Conservation (phyloP, 2,329 filamentous ascomycete species). For the Diaporthe citri region DNA sequence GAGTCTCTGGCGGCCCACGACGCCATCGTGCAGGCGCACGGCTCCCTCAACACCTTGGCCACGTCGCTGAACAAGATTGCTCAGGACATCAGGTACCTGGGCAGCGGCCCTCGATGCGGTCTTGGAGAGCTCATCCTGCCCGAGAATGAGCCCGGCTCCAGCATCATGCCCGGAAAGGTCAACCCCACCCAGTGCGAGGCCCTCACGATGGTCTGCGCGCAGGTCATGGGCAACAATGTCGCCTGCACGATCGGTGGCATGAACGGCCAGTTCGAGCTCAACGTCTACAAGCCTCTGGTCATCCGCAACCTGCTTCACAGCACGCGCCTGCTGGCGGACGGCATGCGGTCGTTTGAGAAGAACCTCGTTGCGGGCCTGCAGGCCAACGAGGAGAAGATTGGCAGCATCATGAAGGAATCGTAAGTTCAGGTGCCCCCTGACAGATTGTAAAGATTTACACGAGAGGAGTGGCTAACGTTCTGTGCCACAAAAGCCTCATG, state of each 20-base stretch:
- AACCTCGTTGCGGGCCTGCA: constrained; percentile 89
- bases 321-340: constrained; percentile 86
- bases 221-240: constrained; percentile 98
- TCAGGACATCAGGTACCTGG: constrained; percentile 97
- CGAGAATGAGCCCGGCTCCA: constrained; percentile 97
- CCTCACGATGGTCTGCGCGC: constrained; percentile 96
- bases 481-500: constrained; percentile 80
- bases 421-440: constrained; percentile 59
- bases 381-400: constrained; percentile 94
- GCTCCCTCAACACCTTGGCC: constrained; percentile 92
- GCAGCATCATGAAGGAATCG: constrained; percentile 93
- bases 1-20: constrained; percentile 97
- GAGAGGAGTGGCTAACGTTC: constrained; percentile 39
- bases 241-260: constrained; percentile 94
- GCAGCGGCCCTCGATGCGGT: constrained; percentile 94
- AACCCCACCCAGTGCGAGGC: constrained; percentile 99
- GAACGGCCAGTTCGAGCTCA: constrained; percentile 98
- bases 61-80: constrained; percentile 96
- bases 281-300: constrained; percentile 98
- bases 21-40: constrained; percentile 93
- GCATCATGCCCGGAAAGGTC: constrained; percentile 99
- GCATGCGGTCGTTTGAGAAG: constrained; percentile 95
- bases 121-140: constrained; percentile 93
- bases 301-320: constrained; percentile 97
- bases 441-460: neutral